phyloP scores from a whole-genome alignment of 257 asterid genomes.

The Fraxinus anomala region DNA sequence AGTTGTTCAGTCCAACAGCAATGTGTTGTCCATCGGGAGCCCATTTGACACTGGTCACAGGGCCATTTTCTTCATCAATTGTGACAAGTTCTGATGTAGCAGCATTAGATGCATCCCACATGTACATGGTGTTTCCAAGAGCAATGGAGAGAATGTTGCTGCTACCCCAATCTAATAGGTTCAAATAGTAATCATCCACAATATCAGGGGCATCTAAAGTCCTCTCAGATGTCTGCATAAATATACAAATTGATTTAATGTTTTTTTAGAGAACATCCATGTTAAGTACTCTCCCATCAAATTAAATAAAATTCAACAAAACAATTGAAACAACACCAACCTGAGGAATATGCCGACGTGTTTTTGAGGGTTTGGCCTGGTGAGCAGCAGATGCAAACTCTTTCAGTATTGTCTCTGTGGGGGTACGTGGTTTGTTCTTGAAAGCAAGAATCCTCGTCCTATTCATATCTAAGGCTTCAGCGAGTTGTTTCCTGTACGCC shows the following conservation, averaged over 20 bases:
- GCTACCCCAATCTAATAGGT: conserved; percentile 90
- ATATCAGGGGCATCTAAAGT: conserved; percentile 93
- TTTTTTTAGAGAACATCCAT: background rate
- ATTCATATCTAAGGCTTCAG: conserved; percentile 84
- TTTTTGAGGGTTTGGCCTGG: conserved; percentile 59
- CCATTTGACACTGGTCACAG: conserved; percentile 88
- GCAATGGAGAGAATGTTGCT: conserved; percentile 91
- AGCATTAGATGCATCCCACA: conserved; percentile 93
- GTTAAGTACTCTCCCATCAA: background rate
- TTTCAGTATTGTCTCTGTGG: conserved; percentile 53
- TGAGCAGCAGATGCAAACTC: conserved; percentile 50
- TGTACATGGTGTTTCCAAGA: conserved; percentile 71
- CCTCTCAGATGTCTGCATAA: conserved; percentile 85
- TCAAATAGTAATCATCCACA: conserved; percentile 86
- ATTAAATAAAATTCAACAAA: conserved; percentile 3
- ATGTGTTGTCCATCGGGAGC: conserved; percentile 90
- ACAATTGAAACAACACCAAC: conserved; percentile 36
- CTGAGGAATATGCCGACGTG: conserved; percentile 89
- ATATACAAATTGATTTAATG: conserved; percentile 23
- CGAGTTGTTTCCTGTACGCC: conserved; percentile 82
- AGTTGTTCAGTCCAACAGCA: conserved; percentile 81
- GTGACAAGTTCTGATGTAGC: conserved; percentile 78
- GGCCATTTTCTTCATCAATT: conserved; percentile 78
- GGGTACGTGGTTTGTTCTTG: conserved; percentile 85
- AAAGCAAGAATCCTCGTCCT: conserved; percentile 83